Percentiles rank a stretch among this genome's conserved stretches.
Evolutionary conservation across 2,329 filamentous ascomycete species (phyloP).

Genomic region (Cercospora sp.): DNA sequence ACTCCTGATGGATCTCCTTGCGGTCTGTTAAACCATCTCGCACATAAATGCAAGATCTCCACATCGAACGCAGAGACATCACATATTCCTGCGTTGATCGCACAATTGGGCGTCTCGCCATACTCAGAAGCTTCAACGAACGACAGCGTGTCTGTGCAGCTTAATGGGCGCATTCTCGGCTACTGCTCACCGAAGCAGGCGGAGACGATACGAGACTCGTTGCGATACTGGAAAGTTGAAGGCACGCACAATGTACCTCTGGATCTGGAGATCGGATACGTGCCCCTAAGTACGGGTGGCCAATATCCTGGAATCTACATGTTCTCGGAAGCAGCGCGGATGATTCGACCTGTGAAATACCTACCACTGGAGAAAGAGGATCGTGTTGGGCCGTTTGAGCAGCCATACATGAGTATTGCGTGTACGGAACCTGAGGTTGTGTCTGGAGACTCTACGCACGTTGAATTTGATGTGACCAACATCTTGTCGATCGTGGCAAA

Average conservation of each 20-base stretch:
- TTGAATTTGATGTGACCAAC: conserved; percentile 91
- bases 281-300: conserved; percentile 84
- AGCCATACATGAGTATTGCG: conserved; percentile 97
- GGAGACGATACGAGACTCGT: conserved; percentile 75
- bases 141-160: conserved; percentile 83
- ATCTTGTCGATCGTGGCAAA: conserved; percentile 97
- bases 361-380: conserved; percentile 82
- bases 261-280: conserved; percentile 86
- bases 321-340: conserved; percentile 79
- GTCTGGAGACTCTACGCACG: conserved; percentile 87
- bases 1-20: conserved; percentile 96
- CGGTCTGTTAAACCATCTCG: conserved; percentile 89
- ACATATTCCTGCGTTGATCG: conserved; percentile 69
- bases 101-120: conserved; percentile 75
- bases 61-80: conserved; percentile 75
- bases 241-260: conserved; percentile 76
- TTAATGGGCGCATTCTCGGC: conserved; percentile 86
- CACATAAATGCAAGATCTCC: conserved; percentile 90
- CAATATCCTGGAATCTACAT: conserved; percentile 96
- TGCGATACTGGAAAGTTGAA: conserved; percentile 94
- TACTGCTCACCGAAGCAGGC: conserved; percentile 87
- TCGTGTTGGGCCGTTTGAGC: conserved; percentile 88
- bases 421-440: conserved; percentile 84
- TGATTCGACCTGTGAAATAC: conserved; percentile 92
- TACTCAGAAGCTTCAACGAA: conserved; percentile 75